Base-by-base conservation (phyloP, 2,329 filamentous ascomycete genomes). In the Microcera coccophila region DNA sequence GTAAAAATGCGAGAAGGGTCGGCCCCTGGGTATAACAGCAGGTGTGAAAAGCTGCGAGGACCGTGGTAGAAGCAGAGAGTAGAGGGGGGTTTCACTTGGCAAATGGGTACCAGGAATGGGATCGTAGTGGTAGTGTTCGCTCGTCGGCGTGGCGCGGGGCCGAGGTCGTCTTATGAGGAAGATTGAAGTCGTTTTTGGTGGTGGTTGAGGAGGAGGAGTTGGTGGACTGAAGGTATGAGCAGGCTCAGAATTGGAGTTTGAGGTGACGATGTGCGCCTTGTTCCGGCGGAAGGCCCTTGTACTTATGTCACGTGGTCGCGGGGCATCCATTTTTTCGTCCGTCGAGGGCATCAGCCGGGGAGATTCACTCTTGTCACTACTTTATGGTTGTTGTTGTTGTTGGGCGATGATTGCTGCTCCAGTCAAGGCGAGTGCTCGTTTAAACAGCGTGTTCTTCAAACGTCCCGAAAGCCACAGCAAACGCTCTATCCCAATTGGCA, bases 221-320 rank as follows among this genome's bases (percentile, higher is more conserved):
- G 48, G 44, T 53, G 43, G 48, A 48, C n/a, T n/a, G n/a, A n/a
- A n/a, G n/a, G n/a, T n/a, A n/a, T n/a, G 50, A 55, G 53, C 52
- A 52, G 52, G 56, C 52, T 59, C 57, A 53, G 42, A 50, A 46
- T 56, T 50, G 50, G 33, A 46, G 49, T 57, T 55, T 49, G 49
- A 50, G 52, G 53, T 55, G 56, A 53, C 47, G 59, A 62, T 61
- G 55, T 59, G 61, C 49, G 58, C 55, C 57, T 59, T 51, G 34
- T 48, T 45, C 50, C 48, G 39, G n/a, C 42, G 41, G 45, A 52
- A 50, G 52, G 48, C 50, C 47, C 47, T 50, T 46, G 42, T 50
- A 41, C 50, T 48, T 18, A 21, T 47, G 53, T 66, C 63, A 66
- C 63, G 63, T 66, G 63, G 53, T 42, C 47, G 60, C 55, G 59